Base-by-base conservation (phyloP, 225 moss, liverwort and hornwort species). In the Physcomitrellopsis africana region DNA sequence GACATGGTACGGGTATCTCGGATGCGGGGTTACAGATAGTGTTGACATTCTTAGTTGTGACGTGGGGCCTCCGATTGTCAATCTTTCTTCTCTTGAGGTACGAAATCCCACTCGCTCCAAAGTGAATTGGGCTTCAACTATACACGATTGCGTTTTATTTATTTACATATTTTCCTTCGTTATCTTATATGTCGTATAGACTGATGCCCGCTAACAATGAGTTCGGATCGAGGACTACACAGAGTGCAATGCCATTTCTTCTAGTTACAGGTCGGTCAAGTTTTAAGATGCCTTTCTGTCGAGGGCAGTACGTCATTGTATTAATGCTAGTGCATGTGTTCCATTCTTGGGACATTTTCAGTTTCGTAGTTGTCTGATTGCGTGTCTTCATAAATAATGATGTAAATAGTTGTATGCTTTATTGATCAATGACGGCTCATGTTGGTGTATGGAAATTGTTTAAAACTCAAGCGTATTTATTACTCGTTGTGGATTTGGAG, bases 71-170 rank as follows among this genome's bases (percentile, higher is more conserved):
- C 56, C 86, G 89, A 52, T 66, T 89, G 76, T 72, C 89, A 41
- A 73, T 73, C 54, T 89, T 89, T 70, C 80, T 89, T 55, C 80
- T 89, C 27, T 13, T 89, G 71, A 75, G 88, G 88, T 88, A 85
- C 29, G 44, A 58, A 59, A 52, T 68, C 47, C 49, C 23, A 63
- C 74, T 46, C 19, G 22, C 69, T 71, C 22, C 14, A 73, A 59
- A 3, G 23, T 53, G 60, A 46, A 26, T 74, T 19, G 53, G 54
- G 60, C 44, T 29, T 63, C 53, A 67, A 18, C 10, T 70, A 3
- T 20, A 63, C 64, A 63, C 52, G 3, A 55, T 63, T 62, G 29
- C 17, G 32, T 66, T 22, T 10, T 68, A 62, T n/a, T 44, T 62
- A 9, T 51, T 45, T 7, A 7, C 3, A 37, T 37, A 4, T 37